Conservation (phyloP, 2,329 filamentous ascomycete species). For the Fusarium devonianum region DNA sequence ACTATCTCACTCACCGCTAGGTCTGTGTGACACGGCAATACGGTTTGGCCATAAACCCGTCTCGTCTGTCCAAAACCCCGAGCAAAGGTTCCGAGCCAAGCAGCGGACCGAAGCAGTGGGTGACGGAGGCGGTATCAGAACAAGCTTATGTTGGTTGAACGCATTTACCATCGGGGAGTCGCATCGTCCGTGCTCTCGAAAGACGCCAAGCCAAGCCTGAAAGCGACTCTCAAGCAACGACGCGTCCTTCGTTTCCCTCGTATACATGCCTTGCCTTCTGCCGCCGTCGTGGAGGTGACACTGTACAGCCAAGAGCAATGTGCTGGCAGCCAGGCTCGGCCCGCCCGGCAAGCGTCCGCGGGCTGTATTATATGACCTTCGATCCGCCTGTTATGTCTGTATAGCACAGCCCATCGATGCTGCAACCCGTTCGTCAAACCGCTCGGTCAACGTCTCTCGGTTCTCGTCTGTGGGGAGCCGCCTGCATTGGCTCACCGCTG, state of each 20-base stretch:
- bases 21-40: neutral
- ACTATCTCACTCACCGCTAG: neutral
- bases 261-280: too few species aligned
- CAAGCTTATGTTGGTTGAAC: too few species aligned
- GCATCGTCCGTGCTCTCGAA: neutral
- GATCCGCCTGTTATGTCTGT: slow-evolving; percentile 19
- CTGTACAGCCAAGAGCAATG: neutral
- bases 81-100: too few species aligned
- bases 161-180: too few species aligned
- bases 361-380: slow-evolving; percentile 29
- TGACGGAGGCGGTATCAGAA: too few species aligned
- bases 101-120: too few species aligned
- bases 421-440: slow-evolving; percentile 19
- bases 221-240: too few species aligned
- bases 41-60: neutral
- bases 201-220: too few species aligned
- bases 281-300: neutral
- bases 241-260: too few species aligned
- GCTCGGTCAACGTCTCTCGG: slow-evolving; percentile 32
- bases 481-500: neutral
- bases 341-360: slow-evolving; percentile 26
- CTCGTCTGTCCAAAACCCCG: neutral
- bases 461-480: slow-evolving; percentile 28
- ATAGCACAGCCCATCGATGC: slow-evolving; percentile 23
- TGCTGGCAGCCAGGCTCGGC: slow-evolving; percentile 30